Conservation (phyloP, 1,284 basidiomycete species). For the Trichosporon ovoides region DNA sequence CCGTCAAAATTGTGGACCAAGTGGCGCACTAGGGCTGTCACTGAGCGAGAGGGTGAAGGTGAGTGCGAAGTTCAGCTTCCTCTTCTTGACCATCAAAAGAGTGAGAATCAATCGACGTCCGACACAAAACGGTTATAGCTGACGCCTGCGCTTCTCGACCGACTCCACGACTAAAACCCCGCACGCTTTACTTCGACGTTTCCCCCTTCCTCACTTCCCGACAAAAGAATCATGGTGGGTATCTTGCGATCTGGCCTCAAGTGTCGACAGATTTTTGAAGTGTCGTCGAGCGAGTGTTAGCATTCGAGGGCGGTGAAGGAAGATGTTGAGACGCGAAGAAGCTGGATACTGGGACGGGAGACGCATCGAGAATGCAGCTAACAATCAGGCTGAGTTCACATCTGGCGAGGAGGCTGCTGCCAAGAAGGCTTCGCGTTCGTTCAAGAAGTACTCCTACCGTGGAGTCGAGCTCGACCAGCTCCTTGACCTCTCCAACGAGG, state of each 20-base stretch:
- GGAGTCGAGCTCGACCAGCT: conserved; percentile 96
- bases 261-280: background rate
- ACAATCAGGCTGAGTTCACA: conserved; percentile 55
- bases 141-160: conserved; percentile 8
- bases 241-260: background rate
- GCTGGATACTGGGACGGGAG: too few species aligned
- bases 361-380: background rate
- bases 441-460: conserved; percentile 98
- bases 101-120: conserved; percentile 7
- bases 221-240: conserved; percentile 16
- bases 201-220: background rate
- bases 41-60: too few species aligned
- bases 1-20: background rate
- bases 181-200: background rate
- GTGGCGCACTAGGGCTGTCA: background rate
- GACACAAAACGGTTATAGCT: conserved; percentile 2
- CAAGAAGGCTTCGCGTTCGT: conserved; percentile 95
- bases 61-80: background rate
- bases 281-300: background rate
- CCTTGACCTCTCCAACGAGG: conserved; percentile 91
- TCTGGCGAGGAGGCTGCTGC: conserved; percentile 84
- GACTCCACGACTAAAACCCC: background rate
- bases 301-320: too few species aligned
- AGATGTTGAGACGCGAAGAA: too few species aligned
- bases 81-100: conserved; percentile 15